These are phyloP conservation scores for Penicillium chermesinum DNA, from an alignment of 495 filamentous ascomycete genomes.

Conservation along the genomic window DNA sequence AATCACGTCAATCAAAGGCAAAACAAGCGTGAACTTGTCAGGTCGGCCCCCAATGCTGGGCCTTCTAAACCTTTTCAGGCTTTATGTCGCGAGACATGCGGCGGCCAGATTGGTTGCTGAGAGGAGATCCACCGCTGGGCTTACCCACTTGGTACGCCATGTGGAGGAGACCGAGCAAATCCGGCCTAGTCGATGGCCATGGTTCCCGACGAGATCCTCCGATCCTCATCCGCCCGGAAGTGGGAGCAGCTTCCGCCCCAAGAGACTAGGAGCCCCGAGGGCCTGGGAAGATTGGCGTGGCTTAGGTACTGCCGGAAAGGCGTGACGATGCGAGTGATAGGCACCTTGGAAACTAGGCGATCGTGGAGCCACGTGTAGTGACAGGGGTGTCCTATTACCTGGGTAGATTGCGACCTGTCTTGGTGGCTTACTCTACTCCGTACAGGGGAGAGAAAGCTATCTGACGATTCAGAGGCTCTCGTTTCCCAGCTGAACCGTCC, in stretches of 20 bases:
- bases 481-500: not conserved
- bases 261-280: too few species aligned
- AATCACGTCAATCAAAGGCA: not conserved
- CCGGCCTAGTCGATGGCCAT: slow-evolving; percentile 1
- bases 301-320: not conserved
- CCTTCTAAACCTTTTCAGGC: slow-evolving; percentile 14
- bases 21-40: not conserved
- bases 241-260: too few species aligned
- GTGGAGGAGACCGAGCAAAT: slow-evolving; percentile 10
- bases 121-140: not conserved
- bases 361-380: slow-evolving; percentile 22
- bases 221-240: not conserved
- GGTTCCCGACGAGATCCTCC: slow-evolving; percentile 12
- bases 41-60: not conserved
- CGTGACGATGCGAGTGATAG: slow-evolving; percentile 8
- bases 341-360: slow-evolving; percentile 5
- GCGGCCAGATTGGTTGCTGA: not conserved
- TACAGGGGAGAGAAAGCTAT: not conserved
- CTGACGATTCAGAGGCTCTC: too few species aligned
- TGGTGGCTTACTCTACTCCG: not conserved
- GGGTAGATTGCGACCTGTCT: not conserved
- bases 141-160: not conserved
- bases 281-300: not conserved
- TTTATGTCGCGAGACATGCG: slow-evolving; percentile 24
- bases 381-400: slow-evolving; percentile 1